phyloP scores from a whole-genome alignment of 2,329 filamentous ascomycete genomes.

The Pseudogymnoascus sp. region DNA sequence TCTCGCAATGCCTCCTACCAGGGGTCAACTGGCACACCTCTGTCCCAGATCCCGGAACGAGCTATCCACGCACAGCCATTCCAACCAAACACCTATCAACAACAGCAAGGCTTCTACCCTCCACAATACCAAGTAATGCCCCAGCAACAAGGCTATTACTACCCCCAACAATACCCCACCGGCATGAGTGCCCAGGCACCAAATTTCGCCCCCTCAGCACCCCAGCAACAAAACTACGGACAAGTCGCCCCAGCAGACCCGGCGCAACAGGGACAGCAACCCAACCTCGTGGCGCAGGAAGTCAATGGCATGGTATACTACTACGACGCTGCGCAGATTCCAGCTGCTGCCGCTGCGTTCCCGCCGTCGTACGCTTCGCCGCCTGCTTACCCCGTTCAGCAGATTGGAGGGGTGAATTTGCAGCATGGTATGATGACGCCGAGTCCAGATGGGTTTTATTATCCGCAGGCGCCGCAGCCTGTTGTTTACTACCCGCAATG shows the following conservation, averaged over 20 bases:
- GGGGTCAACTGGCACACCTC: slow-evolving; percentile 65
- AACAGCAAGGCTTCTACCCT: slow-evolving; percentile 48
- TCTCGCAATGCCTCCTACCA: slow-evolving; percentile 64
- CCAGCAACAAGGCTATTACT: slow-evolving; percentile 59
- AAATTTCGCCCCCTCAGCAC: slow-evolving; percentile 23
- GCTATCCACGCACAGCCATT: slow-evolving; percentile 87
- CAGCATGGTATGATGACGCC: slow-evolving; percentile 77
- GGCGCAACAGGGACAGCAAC: slow-evolving; percentile 47
- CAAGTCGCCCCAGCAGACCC: slow-evolving; percentile 20
- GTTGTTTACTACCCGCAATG: slow-evolving; percentile 58
- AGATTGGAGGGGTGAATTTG: slow-evolving; percentile 45
- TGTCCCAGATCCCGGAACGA: slow-evolving; percentile 87
- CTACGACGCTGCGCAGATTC: slow-evolving; percentile 70
- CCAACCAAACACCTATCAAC: slow-evolving; percentile 63
- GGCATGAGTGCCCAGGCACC: slow-evolving; percentile 35
- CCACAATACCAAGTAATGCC: slow-evolving; percentile 51
- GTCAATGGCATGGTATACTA: slow-evolving; percentile 96
- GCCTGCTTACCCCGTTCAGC: slow-evolving; percentile 47
- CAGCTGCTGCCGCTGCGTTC: slow-evolving; percentile 29
- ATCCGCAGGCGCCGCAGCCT: slow-evolving; percentile 46
- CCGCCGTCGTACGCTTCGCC: slow-evolving; percentile 41
- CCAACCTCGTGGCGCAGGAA: slow-evolving; percentile 68
- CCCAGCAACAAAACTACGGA: slow-evolving; percentile 27
- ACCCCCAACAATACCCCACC: slow-evolving; percentile 46
- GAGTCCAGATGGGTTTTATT: slow-evolving; percentile 63